Conservation (phyloP, 768 basidiomycete species). For the Agaricus subrufescens region DNA sequence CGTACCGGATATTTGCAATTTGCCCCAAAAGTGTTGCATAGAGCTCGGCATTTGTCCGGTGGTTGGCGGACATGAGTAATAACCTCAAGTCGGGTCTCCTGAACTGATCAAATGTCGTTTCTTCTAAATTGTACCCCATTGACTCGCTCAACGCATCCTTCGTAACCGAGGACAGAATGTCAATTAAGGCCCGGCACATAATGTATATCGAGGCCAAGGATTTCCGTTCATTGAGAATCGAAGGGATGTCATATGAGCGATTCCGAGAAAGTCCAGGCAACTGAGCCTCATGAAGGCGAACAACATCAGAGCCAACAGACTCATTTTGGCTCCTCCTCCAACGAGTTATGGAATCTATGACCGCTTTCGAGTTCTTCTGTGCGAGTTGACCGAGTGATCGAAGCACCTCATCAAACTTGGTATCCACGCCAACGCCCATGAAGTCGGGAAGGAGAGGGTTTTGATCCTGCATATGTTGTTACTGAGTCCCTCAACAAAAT, state of each 20-base stretch:
- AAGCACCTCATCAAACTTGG: slow-evolving; percentile 81
- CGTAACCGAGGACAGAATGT: slow-evolving; percentile 64
- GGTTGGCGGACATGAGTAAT: slow-evolving; percentile 64
- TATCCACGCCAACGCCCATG: slow-evolving; percentile 71
- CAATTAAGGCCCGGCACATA: slow-evolving; percentile 83
- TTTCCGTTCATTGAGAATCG: slow-evolving; percentile 63
- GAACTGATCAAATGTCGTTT: slow-evolving; percentile 85
- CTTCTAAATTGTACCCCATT: slow-evolving; percentile 78
- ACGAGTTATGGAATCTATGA: slow-evolving; percentile 81
- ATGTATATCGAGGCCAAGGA: slow-evolving; percentile 85
- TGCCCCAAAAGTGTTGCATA: slow-evolving; percentile 84
- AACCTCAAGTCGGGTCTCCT: slow-evolving; percentile 65
- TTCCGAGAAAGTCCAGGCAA: slow-evolving; percentile 29
- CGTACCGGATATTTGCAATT: slow-evolving; percentile 75
- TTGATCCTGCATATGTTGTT: slow-evolving; percentile 43
- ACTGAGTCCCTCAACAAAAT: neutral
- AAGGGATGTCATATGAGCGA: slow-evolving; percentile 43
- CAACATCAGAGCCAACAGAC: slow-evolving; percentile 44
- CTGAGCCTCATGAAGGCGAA: slow-evolving; percentile 43
- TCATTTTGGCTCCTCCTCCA: slow-evolving; percentile 82
- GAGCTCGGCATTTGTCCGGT: slow-evolving; percentile 75
- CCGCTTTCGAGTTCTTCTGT: slow-evolving; percentile 77
- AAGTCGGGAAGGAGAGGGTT: slow-evolving; percentile 62
- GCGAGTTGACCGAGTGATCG: slow-evolving; percentile 82
- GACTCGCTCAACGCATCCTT: slow-evolving; percentile 77